Base-by-base conservation (phyloP, 1,284 basidiomycete genomes). In the Cryptococcus sp. region DNA sequence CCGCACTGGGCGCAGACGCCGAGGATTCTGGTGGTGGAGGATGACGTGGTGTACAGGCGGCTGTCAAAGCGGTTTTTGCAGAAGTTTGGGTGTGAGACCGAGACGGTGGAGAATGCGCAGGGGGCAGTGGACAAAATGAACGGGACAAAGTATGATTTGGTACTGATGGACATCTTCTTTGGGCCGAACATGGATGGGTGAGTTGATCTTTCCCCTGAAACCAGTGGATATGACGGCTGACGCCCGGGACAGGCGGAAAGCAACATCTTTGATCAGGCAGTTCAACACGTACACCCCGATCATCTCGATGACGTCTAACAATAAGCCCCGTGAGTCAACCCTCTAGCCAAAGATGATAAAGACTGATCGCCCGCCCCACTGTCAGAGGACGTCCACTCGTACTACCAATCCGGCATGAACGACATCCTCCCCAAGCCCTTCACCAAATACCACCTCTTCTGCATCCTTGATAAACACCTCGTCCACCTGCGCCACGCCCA, bases 361-460 rank as follows among this genome's bases (percentile, higher is more conserved):
- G 35, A 23, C 45, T 53, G 18, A 9, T 5, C 13, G 21, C 11
- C 13, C 5, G 15, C 16, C 48, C 23, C 46, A 56, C 16, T 42
- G 64, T 40, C 71, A 82, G 70, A 73, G 66, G 73, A 73, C 53
- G 70, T 76, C 57, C 63, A 67, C 50, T 69, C 69, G 28, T 73
- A 72, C 57, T 54, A 69, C 24, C 64, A 66, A 45, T 72, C 71
- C 16, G 87, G 91, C 21, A 97, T 97, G 94, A 97, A 95, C 75
- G 94, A 97, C 77, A 88, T 96, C 56, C 79, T 97, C n/a, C 89
- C 93, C 8, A 98, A 98, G 76, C 94, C 94, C 1, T 98, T 98
- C 78, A 95, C 91, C 15, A 92, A 93, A 73, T 86, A 94, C 69
- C 89, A 88, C 9, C 78, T 98, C 52, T 79, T 95, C 52, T 87